Base-by-base conservation (phyloP, 2,329 filamentous ascomycete species). In the Pseudogymnoascus verrucosus region DNA sequence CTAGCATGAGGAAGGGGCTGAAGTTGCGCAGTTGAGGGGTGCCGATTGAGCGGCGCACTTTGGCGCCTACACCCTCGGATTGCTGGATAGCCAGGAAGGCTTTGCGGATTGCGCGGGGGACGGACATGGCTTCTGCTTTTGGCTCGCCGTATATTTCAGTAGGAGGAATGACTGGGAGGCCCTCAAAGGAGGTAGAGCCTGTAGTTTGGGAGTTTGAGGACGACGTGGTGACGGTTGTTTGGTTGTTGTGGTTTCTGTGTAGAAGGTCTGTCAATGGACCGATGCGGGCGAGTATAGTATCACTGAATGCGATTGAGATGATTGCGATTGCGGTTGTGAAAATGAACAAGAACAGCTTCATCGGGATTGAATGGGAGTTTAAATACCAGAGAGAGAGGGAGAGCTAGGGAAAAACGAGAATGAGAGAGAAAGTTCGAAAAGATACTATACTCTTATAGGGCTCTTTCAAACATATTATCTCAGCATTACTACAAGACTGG, bases 1-100 rank as follows among this genome's bases (percentile, higher is more conserved):
- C 93, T 57, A 97, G 89, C 92, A 98, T 96, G 51, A 97, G 82
- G 78, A 98, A 97, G 0, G 93, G 95, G 12, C 88, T 90, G 76
- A 98, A 89, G 79, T 96, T 91, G 72, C 88, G 86, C 21, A 98
- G 82, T 68, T 89, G 83, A 4, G 89, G 83, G 0, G 91, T 96
- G 69, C 93, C 93, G 68, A 98, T 90, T 44, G 90, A 93, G 64
- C 93, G 87, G 67, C 93, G 86, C 12, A 98, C 93, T 66, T 87
- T 84, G 4, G 93, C 93, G 64, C 95, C 93, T 0, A 88, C 91
- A 47, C 93, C 93, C 76, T 98, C 93, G 28, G 90, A 80, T 76
- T 96, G 90, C 76, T 96, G 91, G 65, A 89, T 77, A 65, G 93
- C 93, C 51, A 91, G 82, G 76, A 97, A 93, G 68, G 89, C 86